These are phyloP conservation scores for Pyronema omphalodes DNA, from an alignment of 495 filamentous ascomycete genomes.

Conservation along the genomic window DNA sequence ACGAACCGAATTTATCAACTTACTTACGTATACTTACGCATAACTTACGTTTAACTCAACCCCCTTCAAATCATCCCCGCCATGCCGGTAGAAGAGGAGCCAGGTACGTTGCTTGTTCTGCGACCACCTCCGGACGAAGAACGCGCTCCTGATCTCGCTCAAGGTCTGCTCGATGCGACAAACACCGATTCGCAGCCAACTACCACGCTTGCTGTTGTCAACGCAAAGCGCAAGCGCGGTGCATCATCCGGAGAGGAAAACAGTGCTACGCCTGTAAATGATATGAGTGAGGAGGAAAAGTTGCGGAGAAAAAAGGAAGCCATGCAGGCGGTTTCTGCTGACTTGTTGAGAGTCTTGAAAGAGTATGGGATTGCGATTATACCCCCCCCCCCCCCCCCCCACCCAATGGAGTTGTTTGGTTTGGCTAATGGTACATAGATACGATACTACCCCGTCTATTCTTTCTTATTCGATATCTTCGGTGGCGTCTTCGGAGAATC, in stretches of 20 bases:
- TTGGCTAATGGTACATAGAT: constrained; percentile 7
- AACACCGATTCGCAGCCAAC: background rate
- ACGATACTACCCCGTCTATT: constrained; percentile 18
- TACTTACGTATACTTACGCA: too few relatives aligned
- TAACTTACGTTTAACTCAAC: too few relatives aligned
- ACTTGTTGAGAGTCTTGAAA: constrained; percentile 18
- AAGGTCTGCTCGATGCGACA: background rate
- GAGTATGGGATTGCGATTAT: constrained; percentile 9
- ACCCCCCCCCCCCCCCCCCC: background rate
- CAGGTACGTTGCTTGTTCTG: background rate
- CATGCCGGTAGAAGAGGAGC: background rate
- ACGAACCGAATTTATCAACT: too few relatives aligned
- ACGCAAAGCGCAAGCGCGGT: constrained; percentile 15
- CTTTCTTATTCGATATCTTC: constrained; percentile 11
- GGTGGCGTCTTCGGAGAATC: background rate
- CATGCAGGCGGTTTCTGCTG: constrained; percentile 11
- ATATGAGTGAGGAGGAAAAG: constrained; percentile 1
- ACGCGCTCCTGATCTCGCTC: background rate
- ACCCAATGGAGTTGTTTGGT: background rate
- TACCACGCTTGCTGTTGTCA: constrained; percentile 1
- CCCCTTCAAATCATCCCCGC: too few relatives aligned
- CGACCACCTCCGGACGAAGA: background rate
- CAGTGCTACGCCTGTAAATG: background rate
- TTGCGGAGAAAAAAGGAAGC: constrained; percentile 2
- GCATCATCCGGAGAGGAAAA: background rate